Base-by-base conservation (phyloP, 768 basidiomycete species). In the Daedaleopsis sinensis region DNA sequence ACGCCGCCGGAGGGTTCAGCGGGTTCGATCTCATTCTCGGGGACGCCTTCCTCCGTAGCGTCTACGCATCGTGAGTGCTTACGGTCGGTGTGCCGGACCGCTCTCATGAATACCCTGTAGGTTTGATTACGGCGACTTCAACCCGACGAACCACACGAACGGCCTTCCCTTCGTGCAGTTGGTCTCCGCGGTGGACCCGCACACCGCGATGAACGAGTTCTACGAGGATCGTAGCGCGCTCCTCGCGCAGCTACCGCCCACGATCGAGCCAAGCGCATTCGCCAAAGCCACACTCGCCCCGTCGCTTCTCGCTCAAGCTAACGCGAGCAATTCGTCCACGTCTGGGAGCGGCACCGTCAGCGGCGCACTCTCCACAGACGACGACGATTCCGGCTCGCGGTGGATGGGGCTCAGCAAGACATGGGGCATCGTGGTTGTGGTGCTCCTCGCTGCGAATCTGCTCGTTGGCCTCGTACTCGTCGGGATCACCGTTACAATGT, bases 41-140 rank as follows among this genome's bases (percentile, higher is more conserved):
- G 15, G 73, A 72, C 53, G 67, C 71, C 24, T 72, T 76, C 67
- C 67, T 76, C 21, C 70, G 73, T 47, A 75, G 71, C 52, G 71
- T 72, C 53, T 76, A 76, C 62, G 65, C 68, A 3, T 57, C 72
- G 68, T 76, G 60, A 61, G 70, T 62, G 19, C 19, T 18, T 27
- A 15, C 11, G 16, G 51, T 47, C 39, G 18, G 18, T 48, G 12
- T 11, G 21, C 23, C n/a, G 27, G 3, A 7, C 27, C 9, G 36
- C 24, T 32, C 13, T 37, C 53, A 35, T 10, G 19, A 21, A 10
- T 21, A 46, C 11, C 23, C 18, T 15, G 9, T 54, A 68, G 67
- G 1, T 71, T 69, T 55, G 63, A 71, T 61, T 71, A 64, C 52
- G 66, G 66, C 24, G 59, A 66, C 59, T 57, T 38, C 42, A 59